Evolutionary conservation across 495 filamentous ascomycete species (phyloP).

Genomic region (Aspergillus heteromorphus): DNA sequence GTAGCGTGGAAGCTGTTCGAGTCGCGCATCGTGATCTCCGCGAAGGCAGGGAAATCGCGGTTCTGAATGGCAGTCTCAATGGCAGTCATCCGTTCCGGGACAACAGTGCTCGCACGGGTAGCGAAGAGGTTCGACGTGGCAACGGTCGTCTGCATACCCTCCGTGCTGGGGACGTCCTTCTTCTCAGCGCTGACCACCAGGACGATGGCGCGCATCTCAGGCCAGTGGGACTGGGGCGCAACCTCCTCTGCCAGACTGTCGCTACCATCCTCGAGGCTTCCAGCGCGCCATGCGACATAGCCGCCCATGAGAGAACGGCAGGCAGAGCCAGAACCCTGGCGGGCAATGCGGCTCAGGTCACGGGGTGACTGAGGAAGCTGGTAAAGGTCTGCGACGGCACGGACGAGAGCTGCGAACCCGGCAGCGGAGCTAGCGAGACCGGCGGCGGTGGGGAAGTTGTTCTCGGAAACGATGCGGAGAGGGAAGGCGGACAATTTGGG

Average conservation of each 20-base stretch:
- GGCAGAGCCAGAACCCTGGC: slow-evolving; percentile 93
- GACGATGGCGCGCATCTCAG: slow-evolving; percentile 85
- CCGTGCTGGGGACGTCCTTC: slow-evolving; percentile 87
- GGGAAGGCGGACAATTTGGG: slow-evolving; percentile 70
- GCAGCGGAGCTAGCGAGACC: slow-evolving; percentile 89
- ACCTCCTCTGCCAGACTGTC: slow-evolving; percentile 85
- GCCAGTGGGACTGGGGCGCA: slow-evolving; percentile 84
- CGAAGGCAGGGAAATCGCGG: slow-evolving; percentile 82
- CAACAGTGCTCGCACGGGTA: slow-evolving; percentile 63
- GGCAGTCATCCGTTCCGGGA: slow-evolving; percentile 75
- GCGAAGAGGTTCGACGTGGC: slow-evolving; percentile 77
- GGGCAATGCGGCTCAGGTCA: slow-evolving; percentile 79
- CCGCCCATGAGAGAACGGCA: slow-evolving; percentile 90
- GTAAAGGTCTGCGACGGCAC: slow-evolving; percentile 89
- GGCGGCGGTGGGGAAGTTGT: slow-evolving; percentile 99
- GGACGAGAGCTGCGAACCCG: slow-evolving; percentile 90
- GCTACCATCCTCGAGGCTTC: slow-evolving; percentile 62
- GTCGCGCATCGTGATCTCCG: slow-evolving; percentile 87
- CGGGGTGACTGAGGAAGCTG: slow-evolving; percentile 68
- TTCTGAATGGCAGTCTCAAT: slow-evolving; percentile 78
- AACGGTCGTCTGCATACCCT: slow-evolving; percentile 96
- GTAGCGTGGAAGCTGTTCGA: slow-evolving; percentile 95
- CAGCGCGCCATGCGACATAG: slow-evolving; percentile 90
- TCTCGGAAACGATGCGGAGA: slow-evolving; percentile 80
- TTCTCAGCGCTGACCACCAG: slow-evolving; percentile 88